Evolutionary conservation across 768 basidiomycete genomes (phyloP).

Genomic region (Chalciporus pseudorubinellus): DNA sequence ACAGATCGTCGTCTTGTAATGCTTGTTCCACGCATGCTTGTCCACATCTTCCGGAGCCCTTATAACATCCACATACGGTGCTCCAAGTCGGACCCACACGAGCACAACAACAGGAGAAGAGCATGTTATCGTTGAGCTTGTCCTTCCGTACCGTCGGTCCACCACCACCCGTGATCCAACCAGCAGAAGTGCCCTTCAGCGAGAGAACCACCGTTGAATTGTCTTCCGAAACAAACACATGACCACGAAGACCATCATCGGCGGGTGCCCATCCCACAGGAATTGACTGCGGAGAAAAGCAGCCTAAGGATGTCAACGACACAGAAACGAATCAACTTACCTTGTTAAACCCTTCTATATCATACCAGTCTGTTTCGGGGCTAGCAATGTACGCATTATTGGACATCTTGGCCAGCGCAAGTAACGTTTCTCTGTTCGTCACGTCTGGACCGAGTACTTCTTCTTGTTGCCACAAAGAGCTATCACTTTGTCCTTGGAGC

Average conservation of each 20-base stretch:
- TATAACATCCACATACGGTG: constrained; percentile 86
- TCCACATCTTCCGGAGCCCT: constrained; percentile 73
- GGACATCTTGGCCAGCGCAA: constrained; percentile 85
- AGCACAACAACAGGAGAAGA: constrained; percentile 96
- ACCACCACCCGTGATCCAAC: constrained; percentile 62
- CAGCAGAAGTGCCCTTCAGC: constrained; percentile 90
- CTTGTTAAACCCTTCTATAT: constrained; percentile 60
- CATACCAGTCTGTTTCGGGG: constrained; percentile 67
- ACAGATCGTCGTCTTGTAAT: constrained; percentile 77
- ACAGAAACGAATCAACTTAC: constrained; percentile 34
- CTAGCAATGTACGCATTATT: constrained; percentile 71
- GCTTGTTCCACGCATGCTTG: constrained; percentile 77
- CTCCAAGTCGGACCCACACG: constrained; percentile 93
- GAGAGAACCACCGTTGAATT: constrained; percentile 85
- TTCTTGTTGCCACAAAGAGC: constrained; percentile 60
- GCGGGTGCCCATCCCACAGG: constrained; percentile 91
- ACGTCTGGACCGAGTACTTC: constrained; percentile 72
- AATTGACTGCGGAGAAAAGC: constrained; percentile 40
- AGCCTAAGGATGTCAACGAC: not conserved
- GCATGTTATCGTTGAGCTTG: constrained; percentile 91
- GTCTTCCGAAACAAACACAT: constrained; percentile 81
- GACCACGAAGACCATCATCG: constrained; percentile 89
- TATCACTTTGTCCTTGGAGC: constrained; percentile 37
- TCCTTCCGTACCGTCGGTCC: constrained; percentile 87
- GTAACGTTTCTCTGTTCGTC: constrained; percentile 65